Evolutionary conservation across 371 early-diverging fungal genomes (phyloP).

Genomic region (Mortierella sp.): DNA sequence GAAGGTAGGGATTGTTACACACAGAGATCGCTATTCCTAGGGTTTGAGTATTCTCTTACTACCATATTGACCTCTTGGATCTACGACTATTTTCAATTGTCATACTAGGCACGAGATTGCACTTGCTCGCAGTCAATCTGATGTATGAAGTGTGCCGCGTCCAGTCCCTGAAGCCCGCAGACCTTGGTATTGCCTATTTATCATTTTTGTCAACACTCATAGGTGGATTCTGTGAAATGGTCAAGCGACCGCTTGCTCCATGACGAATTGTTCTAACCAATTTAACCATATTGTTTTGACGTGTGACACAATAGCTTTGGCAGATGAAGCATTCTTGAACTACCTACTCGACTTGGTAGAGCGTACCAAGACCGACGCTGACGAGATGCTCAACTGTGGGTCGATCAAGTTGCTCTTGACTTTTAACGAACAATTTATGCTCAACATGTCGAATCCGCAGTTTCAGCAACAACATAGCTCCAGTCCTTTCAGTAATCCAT

Average conservation of each 20-base stretch:
- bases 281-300: no score
- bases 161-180: constrained; percentile 65
- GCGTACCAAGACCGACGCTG: constrained; percentile 68
- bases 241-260: no score
- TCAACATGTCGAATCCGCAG: constrained; percentile 56
- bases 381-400: constrained; percentile 79
- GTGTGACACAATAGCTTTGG: constrained; percentile 26
- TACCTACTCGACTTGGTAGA: constrained; percentile 76
- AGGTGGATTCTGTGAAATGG: no score
- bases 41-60: no score
- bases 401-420: constrained; percentile 74
- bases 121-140: constrained; percentile 66
- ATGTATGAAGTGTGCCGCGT: constrained; percentile 81
- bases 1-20: constrained; percentile 37
- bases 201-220: no score
- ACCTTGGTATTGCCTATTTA: constrained; percentile 57
- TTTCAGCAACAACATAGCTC: no score
- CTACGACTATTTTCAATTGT: not conserved
- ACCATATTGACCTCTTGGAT: no score
- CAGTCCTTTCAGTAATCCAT: constrained; percentile 54
- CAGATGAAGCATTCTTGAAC: constrained; percentile 59
- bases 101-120: constrained; percentile 43
- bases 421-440: constrained; percentile 77
- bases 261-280: no score
- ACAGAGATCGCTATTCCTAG: no score